Base-by-base conservation (phyloP, 2,329 filamentous ascomycete species). In the Paecilomyces formosus region DNA sequence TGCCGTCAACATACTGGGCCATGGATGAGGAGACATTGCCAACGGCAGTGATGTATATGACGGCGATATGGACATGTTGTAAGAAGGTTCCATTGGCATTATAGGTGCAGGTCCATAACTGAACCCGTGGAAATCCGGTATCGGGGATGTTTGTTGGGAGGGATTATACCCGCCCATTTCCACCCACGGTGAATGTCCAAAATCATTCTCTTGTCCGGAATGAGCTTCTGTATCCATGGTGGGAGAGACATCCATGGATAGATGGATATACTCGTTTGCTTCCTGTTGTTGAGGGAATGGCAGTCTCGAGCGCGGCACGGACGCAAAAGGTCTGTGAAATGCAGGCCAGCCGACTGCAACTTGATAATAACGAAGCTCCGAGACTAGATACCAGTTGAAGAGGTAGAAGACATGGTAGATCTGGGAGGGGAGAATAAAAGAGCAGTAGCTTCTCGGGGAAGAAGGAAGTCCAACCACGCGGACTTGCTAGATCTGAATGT, bases 1-100 rank as follows among this genome's bases (percentile, higher is more conserved):
- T 63, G 88, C 88, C 53, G 88, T 89, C 70, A 93, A 78, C 82
- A 92, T 88, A 72, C 89, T 93, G 7, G 90, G 90, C 90, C 90
- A 95, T 62, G 71, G 66, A 55, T 87, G 82, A 53, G 81, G 81
- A 22, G 87, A 86, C 78, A 89, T 88, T 66, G 90, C 86, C 63
- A 92, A 78, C 69, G 89, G 87, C 22, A 89, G 85, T 31, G 79
- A 76, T 49, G 76, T 75, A 65, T 82, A 81, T 60, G 83, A 78
- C 61, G 83, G 80, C 65, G 82, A 82, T 64, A 84, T 80, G 65
- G 85, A 81, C 64, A 81, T 78, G 63, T 72, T 75, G 66, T 79
- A 85, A 59, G 76, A 75, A 31, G 79, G 72, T 59, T 87, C 84
- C 63, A 85, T 78, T 31, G 85, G 79, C 63, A 88, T 78, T 18